phyloP scores from a whole-genome alignment of 2,329 filamentous ascomycete genomes.

The Ascochyta pisi region DNA sequence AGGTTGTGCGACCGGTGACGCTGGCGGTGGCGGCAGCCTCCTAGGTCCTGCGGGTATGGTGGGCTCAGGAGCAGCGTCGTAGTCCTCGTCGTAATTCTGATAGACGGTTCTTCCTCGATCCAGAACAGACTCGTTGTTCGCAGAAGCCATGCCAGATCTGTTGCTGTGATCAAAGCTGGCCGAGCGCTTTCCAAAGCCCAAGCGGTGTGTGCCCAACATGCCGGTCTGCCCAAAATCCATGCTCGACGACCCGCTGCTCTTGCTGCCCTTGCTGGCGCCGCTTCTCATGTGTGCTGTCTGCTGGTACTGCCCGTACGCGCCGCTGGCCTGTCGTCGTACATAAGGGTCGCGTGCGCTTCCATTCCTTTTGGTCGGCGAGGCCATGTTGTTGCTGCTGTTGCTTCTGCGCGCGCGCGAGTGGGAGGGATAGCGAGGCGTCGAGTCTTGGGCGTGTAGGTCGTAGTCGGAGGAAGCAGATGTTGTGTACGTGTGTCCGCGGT shows the following conservation, averaged over 20 bases:
- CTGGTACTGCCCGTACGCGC: constrained; percentile 36
- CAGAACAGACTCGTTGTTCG: constrained; percentile 54
- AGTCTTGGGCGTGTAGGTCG: constrained; percentile 51
- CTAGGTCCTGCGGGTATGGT: constrained; percentile 83
- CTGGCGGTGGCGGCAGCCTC: constrained; percentile 53
- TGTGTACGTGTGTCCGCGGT: constrained; percentile 66
- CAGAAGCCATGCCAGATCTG: constrained; percentile 26
- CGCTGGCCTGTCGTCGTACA: constrained; percentile 31
- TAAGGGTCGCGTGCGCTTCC: constrained; percentile 46
- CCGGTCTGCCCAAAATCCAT: constrained; percentile 69
- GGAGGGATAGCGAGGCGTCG: constrained; percentile 50
- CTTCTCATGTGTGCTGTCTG: constrained; percentile 43
- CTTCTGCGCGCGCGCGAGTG: constrained; percentile 69
- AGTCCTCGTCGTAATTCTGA: constrained; percentile 62
- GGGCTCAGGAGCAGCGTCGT: constrained; percentile 85
- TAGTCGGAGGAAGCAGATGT: constrained; percentile 66
- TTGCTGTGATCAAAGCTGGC: constrained; percentile 73
- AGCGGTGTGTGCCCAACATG: constrained; percentile 64
- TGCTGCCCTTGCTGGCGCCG: constrained; percentile 69
- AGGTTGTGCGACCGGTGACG: constrained; percentile 50
- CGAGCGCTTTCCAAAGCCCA: constrained; percentile 64
- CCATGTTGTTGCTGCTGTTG: constrained; percentile 79
- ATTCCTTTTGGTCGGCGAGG: constrained; percentile 34
- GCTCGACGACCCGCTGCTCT: constrained; percentile 71
- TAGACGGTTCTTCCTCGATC: constrained; percentile 53